Evolutionary conservation across 1,284 basidiomycete genomes (phyloP).

Genomic region (Grifola frondosa): DNA sequence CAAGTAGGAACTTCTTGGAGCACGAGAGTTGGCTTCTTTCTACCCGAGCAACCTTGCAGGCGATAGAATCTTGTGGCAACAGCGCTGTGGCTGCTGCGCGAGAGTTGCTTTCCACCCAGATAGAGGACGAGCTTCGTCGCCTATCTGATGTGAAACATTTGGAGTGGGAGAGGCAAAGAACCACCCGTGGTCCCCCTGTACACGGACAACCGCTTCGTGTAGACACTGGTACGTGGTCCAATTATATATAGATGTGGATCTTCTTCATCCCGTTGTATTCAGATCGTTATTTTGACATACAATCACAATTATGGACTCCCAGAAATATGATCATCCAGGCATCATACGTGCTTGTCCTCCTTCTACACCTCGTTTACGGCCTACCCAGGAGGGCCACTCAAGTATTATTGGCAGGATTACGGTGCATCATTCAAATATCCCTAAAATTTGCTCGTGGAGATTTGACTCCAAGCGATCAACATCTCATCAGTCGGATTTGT

Average conservation of each 20-base stretch:
- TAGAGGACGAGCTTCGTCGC: background rate
- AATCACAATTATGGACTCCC: background rate
- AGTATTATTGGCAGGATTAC: background rate
- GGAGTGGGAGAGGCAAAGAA: constrained; percentile 1
- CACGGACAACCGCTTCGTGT: too few relatives aligned
- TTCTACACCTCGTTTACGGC: background rate
- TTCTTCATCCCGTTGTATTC: too few relatives aligned
- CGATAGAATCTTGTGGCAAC: too few relatives aligned
- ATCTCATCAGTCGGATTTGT: too few relatives aligned
- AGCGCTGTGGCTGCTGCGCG: too few relatives aligned
- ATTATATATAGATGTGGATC: too few relatives aligned
- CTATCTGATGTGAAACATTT: background rate
- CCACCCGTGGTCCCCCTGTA: too few relatives aligned
- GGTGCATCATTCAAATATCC: background rate
- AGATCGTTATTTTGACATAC: background rate
- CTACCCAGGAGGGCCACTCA: background rate
- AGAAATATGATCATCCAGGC: background rate
- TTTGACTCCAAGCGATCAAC: background rate
- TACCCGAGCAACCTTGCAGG: too few relatives aligned
- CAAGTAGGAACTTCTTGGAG: too few relatives aligned
- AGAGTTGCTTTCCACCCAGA: too few relatives aligned
- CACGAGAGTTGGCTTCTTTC: too few relatives aligned
- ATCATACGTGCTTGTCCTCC: background rate
- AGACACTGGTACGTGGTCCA: too few relatives aligned
- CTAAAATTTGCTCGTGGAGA: background rate